Percentiles rank a stretch among this genome's conserved stretches.
These are phyloP conservation scores for Mortierella alpina DNA, from an alignment of 192 early-diverging fungal species.

Conservation along the genomic window DNA sequence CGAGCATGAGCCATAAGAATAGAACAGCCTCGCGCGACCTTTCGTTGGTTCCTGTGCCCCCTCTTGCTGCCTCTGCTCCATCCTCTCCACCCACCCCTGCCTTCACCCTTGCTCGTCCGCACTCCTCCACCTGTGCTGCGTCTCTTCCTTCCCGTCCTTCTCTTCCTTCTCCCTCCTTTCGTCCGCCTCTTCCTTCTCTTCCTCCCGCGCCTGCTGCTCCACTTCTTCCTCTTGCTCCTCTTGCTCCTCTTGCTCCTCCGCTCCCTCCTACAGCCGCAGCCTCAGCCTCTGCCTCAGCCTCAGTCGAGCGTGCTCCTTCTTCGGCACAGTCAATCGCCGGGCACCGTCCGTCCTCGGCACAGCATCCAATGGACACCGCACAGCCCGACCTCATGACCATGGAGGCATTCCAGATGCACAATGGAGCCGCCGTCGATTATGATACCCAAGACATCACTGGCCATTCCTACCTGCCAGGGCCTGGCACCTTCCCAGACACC, in stretches of 20 bases:
- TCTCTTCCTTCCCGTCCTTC: not conserved
- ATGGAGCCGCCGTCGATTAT: not conserved
- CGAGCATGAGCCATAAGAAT: too few species aligned
- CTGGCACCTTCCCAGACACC: slow-evolving; percentile 28
- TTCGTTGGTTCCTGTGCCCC: not conserved
- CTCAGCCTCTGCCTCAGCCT: not conserved
- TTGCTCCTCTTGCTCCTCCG: not conserved
- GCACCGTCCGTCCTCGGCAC: not conserved
- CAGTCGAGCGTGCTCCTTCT: not conserved
- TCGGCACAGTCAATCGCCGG: not conserved
- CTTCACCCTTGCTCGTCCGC: not conserved
- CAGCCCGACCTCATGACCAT: slow-evolving; percentile 40
- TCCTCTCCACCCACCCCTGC: not conserved
- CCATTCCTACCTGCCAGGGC: not conserved
- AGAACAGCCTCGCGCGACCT: not conserved
- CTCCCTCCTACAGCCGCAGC: not conserved
- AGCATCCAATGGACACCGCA: slow-evolving; percentile 13
- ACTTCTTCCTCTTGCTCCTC: not conserved
- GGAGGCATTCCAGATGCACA: slow-evolving; percentile 39
- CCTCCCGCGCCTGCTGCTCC: not conserved
- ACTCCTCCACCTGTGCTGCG: not conserved
- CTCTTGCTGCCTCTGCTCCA: not conserved
- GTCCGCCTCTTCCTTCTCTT: not conserved
- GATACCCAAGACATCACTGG: slow-evolving; percentile 5
- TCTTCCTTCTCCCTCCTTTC: not conserved